Evolutionary conservation across 2,329 filamentous ascomycete species (phyloP), one percentile per base, ranked within the genome.

Genomic region (Aspergillus arachidicola): DNA sequence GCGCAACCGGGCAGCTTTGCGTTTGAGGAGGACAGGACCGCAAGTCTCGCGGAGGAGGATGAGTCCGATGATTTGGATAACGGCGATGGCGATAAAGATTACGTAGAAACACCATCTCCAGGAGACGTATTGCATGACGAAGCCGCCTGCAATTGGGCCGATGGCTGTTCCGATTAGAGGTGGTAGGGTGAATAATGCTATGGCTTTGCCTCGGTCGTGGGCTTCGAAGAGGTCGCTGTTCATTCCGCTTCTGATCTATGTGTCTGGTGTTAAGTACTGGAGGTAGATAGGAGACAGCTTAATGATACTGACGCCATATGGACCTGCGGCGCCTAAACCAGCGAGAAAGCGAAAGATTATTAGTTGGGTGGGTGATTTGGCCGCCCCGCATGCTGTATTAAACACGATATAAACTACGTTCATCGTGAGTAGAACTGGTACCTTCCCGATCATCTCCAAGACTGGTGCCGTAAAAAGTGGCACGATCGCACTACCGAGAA

Each of bases 61-160:
- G 55, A 91, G 74, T 6, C 89, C 89, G 11, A 83, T 76, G 11
- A 83, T 64, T 71, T 90, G 87, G 56, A 92, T 84, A 16, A 85
- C 63, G 1, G 81, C 88, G 62, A 86, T 86, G 36, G 80, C 79
- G 61, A 91, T 88, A 0, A 86, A 86, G 0, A 87, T 89, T 0
- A 86, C 82, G 76, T 85, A 91, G 78, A 92, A 92, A 14, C 86
- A 85, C 90, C 90, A 92, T 45, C 89, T 83, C 90, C 90, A 93
- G 1, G 84, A 86, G 6, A 82, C 85, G 79, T 84, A 64, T 68
- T 89, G 77, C 0, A 86, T 82, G 28, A 91, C 86, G 70, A 87
- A 90, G 0, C 86, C 88, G 10, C 88, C 88, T 0, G 83, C 82
- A 2, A 91, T 85, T 0, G 89, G 89, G 0, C 88, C 89, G 5